Evolutionary conservation across 345 rosid genomes (phyloP).

Genomic region (Boechera divaricarpa): DNA sequence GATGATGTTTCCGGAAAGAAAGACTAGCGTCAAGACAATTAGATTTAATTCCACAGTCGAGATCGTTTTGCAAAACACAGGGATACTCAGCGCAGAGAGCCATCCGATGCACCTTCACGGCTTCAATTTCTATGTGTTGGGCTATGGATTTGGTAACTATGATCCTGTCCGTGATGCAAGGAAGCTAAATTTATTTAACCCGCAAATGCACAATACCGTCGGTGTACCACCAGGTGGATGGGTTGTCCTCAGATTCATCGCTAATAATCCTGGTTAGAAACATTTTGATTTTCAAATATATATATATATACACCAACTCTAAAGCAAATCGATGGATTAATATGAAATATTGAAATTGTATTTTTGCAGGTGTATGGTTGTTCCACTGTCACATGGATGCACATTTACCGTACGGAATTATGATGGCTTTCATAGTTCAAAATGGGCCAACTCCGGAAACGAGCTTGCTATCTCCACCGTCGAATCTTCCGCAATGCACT

Average conservation of each 20-base stretch:
- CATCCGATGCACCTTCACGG: constrained; percentile 97
- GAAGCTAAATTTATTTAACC: constrained; percentile 64
- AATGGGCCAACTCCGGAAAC: constrained; percentile 38
- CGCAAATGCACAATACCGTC: constrained; percentile 69
- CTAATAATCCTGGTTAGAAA: constrained; percentile 75
- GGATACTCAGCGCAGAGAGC: constrained; percentile 55
- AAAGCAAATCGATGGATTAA: background rate
- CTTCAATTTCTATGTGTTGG: constrained; percentile 70
- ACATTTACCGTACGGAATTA: constrained; percentile 32
- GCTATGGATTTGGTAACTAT: constrained; percentile 86
- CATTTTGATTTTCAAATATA: background rate
- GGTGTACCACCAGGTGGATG: constrained; percentile 79
- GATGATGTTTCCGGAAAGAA: constrained; percentile 53
- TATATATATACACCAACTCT: too few species aligned
- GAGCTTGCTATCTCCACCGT: constrained; percentile 35
- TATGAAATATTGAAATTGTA: background rate
- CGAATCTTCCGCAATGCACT: constrained; percentile 30
- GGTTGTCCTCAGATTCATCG: constrained; percentile 74
- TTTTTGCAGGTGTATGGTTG: constrained; percentile 34
- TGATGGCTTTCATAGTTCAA: constrained; percentile 37
- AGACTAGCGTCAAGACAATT: constrained; percentile 58
- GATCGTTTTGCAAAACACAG: constrained; percentile 72
- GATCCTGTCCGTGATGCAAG: constrained; percentile 45
- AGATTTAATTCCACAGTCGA: constrained; percentile 71
- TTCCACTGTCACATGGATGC: constrained; percentile 46